These are phyloP conservation scores for Alternaria sp. DNA, from an alignment of 2,329 filamentous ascomycete genomes.

Conservation along the genomic window DNA sequence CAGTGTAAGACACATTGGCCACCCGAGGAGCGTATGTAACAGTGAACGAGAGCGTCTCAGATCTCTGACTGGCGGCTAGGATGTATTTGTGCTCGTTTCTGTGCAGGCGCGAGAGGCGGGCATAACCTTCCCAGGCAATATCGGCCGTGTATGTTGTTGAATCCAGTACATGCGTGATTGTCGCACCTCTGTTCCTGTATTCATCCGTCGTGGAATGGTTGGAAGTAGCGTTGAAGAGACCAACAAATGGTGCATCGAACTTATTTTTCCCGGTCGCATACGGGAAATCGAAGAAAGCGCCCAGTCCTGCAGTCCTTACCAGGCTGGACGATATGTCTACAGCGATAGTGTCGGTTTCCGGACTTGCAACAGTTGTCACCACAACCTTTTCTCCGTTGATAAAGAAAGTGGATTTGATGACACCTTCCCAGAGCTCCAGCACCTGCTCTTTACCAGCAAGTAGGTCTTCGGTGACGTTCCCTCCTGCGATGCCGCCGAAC, in stretches of 20 bases:
- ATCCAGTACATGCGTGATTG: constrained; percentile 55
- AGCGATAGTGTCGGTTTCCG: constrained; percentile 56
- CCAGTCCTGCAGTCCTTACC: constrained; percentile 48
- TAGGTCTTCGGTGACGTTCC: constrained; percentile 51
- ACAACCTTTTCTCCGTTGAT: constrained; percentile 50
- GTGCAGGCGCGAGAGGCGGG: constrained; percentile 41
- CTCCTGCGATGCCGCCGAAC: constrained; percentile 52
- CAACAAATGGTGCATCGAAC: constrained; percentile 63
- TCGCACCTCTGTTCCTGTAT: constrained; percentile 38
- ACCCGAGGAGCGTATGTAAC: constrained; percentile 33
- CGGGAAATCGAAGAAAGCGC: constrained; percentile 62
- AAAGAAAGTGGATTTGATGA: constrained; percentile 54
- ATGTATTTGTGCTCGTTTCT: constrained; percentile 55
- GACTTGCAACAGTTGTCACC: constrained; percentile 56
- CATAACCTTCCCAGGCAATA: constrained; percentile 48
- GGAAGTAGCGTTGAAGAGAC: constrained; percentile 57
- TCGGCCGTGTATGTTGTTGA: constrained; percentile 53
- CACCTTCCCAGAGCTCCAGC: constrained; percentile 59
- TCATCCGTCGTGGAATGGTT: constrained; percentile 53
- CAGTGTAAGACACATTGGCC: constrained; percentile 42
- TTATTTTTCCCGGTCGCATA: constrained; percentile 57
- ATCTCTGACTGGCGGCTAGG: constrained; percentile 41
- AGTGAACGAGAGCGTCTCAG: constrained; percentile 30
- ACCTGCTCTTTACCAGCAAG: constrained; percentile 52
- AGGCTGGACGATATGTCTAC: constrained; percentile 54